These are phyloP conservation scores for Claviceps digitariae DNA, from an alignment of 2,329 filamentous ascomycete genomes.

Conservation along the genomic window DNA sequence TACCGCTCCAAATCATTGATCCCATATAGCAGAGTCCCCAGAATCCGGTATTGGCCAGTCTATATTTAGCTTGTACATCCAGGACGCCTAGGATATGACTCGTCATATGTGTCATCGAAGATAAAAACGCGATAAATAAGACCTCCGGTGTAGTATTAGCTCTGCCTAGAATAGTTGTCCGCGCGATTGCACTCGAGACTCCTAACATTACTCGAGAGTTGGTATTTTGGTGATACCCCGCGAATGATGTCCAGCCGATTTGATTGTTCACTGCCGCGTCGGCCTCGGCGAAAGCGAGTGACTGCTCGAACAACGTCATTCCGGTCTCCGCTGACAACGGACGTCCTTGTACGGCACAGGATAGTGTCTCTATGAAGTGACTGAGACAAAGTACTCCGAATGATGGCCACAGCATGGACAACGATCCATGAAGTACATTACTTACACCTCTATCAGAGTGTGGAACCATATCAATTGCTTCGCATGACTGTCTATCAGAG, in stretches of 20 bases:
- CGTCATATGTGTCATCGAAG: constrained; percentile 73
- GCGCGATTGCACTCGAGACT: constrained; percentile 35
- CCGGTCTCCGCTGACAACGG: constrained; percentile 73
- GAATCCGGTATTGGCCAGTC: constrained; percentile 76
- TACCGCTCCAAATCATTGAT: constrained; percentile 65
- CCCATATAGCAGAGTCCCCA: constrained; percentile 88
- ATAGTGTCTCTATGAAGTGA: constrained; percentile 79
- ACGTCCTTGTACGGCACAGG: constrained; percentile 76
- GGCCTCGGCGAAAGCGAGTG: constrained; percentile 87
- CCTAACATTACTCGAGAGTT: constrained; percentile 11
- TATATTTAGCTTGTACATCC: constrained; percentile 62
- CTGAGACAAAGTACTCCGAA: constrained; percentile 59
- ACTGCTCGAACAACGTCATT: constrained; percentile 95
- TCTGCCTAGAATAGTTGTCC: constrained; percentile 57
- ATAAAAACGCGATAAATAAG: constrained; percentile 75
- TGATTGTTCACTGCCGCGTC: constrained; percentile 77
- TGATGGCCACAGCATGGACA: constrained; percentile 62
- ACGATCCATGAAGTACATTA: constrained; percentile 56
- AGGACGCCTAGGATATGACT: constrained; percentile 74
- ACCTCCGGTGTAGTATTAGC: constrained; percentile 87
- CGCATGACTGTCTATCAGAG: constrained; percentile 61
- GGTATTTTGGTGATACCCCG: constrained; percentile 29
- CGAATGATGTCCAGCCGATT: constrained; percentile 55
- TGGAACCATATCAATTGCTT: constrained; percentile 57
- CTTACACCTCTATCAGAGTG: constrained; percentile 33